Base-by-base conservation (phyloP, 2,329 filamentous ascomycete genomes). In the Juglanconis oblonga region DNA sequence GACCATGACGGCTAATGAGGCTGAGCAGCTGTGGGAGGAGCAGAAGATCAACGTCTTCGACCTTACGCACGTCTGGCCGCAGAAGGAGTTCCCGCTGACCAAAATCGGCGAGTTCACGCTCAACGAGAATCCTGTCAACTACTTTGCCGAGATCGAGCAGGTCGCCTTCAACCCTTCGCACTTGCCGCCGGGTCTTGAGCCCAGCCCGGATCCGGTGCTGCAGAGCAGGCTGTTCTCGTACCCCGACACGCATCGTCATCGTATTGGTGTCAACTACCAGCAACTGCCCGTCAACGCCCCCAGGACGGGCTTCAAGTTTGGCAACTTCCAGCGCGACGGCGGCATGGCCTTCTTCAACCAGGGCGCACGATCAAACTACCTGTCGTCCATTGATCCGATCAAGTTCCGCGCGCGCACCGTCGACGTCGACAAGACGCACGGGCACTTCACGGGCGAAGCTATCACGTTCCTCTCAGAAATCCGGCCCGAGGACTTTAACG, bases 291-390 rank as follows among this genome's bases (percentile, higher is more conserved):
- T 86, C 67, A 88, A 88, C 73, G 77, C 78, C 54, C 81, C 84
- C 0, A 77, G 76, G 72, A 77, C 69, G 74, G 77, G 77, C 73
- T 80, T 83, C 79, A 80, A 88, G 52, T 62, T 59, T 11, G 60
- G 57, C 65, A 89, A 89, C 65, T 90, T 87, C 78, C 88, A 92
- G 72, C 84, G 89, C 62, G 89, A 92, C 67, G 90, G 90, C 13
- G 69, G 72, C 60, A 92, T 91, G 88, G 83, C 87, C 58, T 78
- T 85, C 69, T 89, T 91, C 58, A 87, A 87, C 75, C 84, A 86
- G 66, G 84, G 84, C 49, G 76, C 77, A 29, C 81, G 85, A 67
- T 82, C 83, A 7, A 84, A 83, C 72, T 88, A 87, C 67, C 76
- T 62, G 8, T 59, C 56, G 14, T 59, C 56, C n/a, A 71, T 72